phyloP scores from a whole-genome alignment of 192 early-diverging fungal genomes.

The Coemansia sp. region DNA sequence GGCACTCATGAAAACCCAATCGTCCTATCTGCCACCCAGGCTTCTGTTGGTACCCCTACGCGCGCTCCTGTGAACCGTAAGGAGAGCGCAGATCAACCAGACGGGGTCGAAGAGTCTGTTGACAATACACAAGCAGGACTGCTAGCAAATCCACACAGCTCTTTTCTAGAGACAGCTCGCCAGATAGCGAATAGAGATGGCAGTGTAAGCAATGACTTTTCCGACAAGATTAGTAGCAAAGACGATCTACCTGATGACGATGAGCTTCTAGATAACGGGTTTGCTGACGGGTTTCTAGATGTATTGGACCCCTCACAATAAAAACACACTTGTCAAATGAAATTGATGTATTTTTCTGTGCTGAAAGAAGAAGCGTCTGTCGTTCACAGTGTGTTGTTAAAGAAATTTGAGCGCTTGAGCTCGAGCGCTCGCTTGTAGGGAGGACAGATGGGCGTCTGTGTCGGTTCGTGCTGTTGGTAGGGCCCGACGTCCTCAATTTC shows the following conservation, averaged over 20 bases:
- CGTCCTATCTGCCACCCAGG: conserved; percentile 31
- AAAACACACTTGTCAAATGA: conserved; percentile 2
- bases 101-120: not conserved
- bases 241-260: conserved; percentile 3
- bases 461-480: conserved; percentile 63
- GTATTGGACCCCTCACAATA: conserved; percentile 17
- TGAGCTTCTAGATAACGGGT: conserved; percentile 9
- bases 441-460: conserved; percentile 84
- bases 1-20: conserved; percentile 36
- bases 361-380: not conserved
- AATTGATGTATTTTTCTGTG: not conserved
- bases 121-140: not conserved
- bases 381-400: conserved; percentile 54
- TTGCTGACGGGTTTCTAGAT: conserved; percentile 10
- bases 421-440: conserved; percentile 84
- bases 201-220: not conserved
- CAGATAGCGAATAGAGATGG: not conserved
- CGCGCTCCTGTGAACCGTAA: not conserved
- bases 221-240: not conserved
- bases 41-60: not conserved
- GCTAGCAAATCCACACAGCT: conserved; percentile 7
- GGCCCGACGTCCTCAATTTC: conserved; percentile 49
- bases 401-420: conserved; percentile 72
- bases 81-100: not conserved
- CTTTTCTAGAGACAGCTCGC: not conserved